phyloP scores from a whole-genome alignment of 805 yeast genomes.

The Kodamaea kaohsiungensis region DNA sequence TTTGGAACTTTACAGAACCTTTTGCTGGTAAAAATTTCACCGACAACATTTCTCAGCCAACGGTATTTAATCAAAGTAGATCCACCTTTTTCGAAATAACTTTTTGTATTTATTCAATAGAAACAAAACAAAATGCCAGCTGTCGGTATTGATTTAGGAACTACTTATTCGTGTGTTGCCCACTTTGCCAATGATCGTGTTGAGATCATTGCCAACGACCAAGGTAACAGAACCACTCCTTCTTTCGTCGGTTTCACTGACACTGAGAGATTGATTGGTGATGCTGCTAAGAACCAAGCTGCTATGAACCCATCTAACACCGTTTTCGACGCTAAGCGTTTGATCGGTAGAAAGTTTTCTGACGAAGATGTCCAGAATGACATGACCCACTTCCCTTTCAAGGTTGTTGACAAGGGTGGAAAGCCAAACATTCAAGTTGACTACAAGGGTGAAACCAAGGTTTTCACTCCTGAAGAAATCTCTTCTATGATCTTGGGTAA shows the following conservation, averaged over 20 bases:
- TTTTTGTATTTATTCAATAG: slow-evolving; percentile 9
- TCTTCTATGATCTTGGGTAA: slow-evolving; percentile 34
- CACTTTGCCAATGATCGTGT: slow-evolving; percentile 36
- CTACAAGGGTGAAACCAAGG: slow-evolving; percentile 36
- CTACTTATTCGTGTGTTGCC: slow-evolving; percentile 36
- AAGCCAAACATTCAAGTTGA: slow-evolving; percentile 33
- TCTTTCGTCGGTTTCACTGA: slow-evolving; percentile 36
- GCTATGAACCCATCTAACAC: slow-evolving; percentile 37
- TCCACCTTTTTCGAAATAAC: slow-evolving; percentile 3
- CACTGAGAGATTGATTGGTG: slow-evolving; percentile 35
- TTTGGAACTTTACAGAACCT: slow-evolving; percentile 14
- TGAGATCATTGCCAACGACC: slow-evolving; percentile 34
- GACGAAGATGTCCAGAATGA: slow-evolving; percentile 32
- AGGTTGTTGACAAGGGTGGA: slow-evolving; percentile 30
- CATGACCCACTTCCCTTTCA: slow-evolving; percentile 35
- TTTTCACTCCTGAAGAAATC: slow-evolving; percentile 33
- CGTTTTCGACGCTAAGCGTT: slow-evolving; percentile 36
- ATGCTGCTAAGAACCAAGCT: slow-evolving; percentile 37
- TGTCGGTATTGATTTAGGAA: slow-evolving; percentile 36
- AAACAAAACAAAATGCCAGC: slow-evolving; percentile 22
- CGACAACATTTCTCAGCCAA: slow-evolving; percentile 1
- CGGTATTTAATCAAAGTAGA: slow-evolving; percentile 11
- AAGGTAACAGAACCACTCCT: slow-evolving; percentile 37
- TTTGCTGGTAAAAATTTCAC: slow-evolving; percentile 8
- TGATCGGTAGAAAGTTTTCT: slow-evolving; percentile 31